Base-by-base conservation (phyloP, 1,284 basidiomycete genomes). In the Irpex sp. region DNA sequence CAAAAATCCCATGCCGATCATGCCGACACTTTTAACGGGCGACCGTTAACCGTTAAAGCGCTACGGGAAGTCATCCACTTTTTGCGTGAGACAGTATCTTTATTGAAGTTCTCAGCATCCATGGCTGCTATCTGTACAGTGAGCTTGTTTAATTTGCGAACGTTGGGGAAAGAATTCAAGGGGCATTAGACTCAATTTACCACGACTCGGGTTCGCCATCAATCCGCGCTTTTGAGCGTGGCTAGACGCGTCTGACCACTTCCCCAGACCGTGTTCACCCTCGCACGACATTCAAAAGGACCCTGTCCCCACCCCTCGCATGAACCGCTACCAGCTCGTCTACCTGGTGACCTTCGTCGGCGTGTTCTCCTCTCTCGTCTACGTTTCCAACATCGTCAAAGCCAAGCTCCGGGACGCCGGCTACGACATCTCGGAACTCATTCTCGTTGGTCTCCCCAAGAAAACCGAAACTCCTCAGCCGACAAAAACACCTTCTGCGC, bases 391-490 rank as follows among this genome's bases (percentile, higher is more conserved):
- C 66, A 77, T 77, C 68, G 55, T 85, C 59, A 73, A 77, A 66
- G 59, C 68, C 15, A 77, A 72, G 63, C 84, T 90, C 67, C 71
- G 71, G 17, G 79, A 77, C 5, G 80, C 81, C 15, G 87, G 85
- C 68, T 86, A 84, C 80, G 77, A 85, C 75, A 55, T 86, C 66
- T 76, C 80, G 39, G 74, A 82, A 21, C 70, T 90, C 72, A 87
- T 90, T 67, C 86, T 90, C 71, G 73, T 88, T 56, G 88, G 88
- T 61, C 77, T 88, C 59, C 78, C 81, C 60, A 72, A 74, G 60
- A 67, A 68, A 46, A 35, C 26, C 53, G 58, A 62, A 17, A 65
- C 69, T 8, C 58, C 43, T 17, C 58, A 36, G 26, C 51, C 4
- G 53, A 19, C 19, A 55, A 8, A 55, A 33, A 55, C 7, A 21